Conservation (phyloP, 1,284 basidiomycete species). For the Apiotrichum sp. region DNA sequence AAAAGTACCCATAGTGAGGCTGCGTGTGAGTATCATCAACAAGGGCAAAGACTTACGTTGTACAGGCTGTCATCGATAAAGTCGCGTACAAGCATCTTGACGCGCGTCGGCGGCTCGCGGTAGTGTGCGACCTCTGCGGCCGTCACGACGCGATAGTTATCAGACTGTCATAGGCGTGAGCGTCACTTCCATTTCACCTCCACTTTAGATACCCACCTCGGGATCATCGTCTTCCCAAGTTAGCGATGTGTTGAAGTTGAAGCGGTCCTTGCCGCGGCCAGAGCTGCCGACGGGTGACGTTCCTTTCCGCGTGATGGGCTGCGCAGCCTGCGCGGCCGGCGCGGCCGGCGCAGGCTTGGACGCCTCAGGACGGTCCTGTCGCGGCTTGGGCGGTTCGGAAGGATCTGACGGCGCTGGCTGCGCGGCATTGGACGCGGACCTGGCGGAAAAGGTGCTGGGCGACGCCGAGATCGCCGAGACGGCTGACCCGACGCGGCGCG, state of each 20-base stretch:
- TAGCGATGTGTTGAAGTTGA: slow-evolving; percentile 45
- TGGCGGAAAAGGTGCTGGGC: not conserved
- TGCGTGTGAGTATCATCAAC: slow-evolving; percentile 8
- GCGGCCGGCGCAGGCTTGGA: no score
- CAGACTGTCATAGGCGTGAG: not conserved
- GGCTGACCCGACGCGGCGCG: not conserved
- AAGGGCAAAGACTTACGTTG: slow-evolving; percentile 52
- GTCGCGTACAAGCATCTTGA: slow-evolving; percentile 92
- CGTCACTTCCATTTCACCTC: not conserved
- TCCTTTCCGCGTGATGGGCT: not conserved
- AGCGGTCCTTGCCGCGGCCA: slow-evolving; percentile 21
- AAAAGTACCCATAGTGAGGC: slow-evolving; percentile 95
- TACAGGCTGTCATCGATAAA: slow-evolving; percentile 96
- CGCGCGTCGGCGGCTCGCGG: slow-evolving; percentile 65
- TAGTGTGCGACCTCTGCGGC: slow-evolving; percentile 62
- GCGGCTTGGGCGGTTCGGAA: no score
- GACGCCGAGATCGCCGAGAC: no score
- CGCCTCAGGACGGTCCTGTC: no score
- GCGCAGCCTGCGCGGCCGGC: no score
- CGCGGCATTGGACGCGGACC: not conserved
- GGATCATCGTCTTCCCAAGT: slow-evolving; percentile 38
- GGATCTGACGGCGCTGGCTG: not conserved
- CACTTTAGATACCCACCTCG: slow-evolving; percentile 26
- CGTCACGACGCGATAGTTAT: slow-evolving; percentile 59
- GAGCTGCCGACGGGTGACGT: not conserved